Evolutionary conservation across 2,329 filamentous ascomycete species (phyloP).

Genomic region (Claviceps spartinae): DNA sequence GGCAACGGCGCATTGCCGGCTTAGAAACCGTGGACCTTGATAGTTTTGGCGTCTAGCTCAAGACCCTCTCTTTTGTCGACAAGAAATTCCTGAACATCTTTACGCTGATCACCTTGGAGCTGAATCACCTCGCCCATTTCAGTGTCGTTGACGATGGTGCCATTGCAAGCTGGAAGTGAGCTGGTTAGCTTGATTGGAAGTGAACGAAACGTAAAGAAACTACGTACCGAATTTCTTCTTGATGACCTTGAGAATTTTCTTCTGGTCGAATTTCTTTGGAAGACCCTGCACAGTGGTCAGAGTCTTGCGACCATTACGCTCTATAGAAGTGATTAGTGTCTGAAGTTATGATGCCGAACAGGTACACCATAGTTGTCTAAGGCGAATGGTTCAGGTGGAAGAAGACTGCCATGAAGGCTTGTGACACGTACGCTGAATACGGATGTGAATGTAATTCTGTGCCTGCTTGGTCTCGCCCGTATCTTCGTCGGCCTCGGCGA

Average conservation of each 20-base stretch:
- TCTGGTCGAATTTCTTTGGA: slow-evolving; percentile 97
- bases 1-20: slow-evolving; percentile 25
- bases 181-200: slow-evolving; percentile 1
- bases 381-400: not conserved
- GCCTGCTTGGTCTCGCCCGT: slow-evolving; percentile 89
- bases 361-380: not conserved
- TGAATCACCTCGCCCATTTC: slow-evolving; percentile 99
- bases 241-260: slow-evolving; percentile 99
- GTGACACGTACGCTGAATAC: slow-evolving; percentile 76
- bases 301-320: slow-evolving; percentile 99
- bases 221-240: slow-evolving; percentile 93
- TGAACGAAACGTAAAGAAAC: not conserved
- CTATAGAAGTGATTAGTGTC: slow-evolving; percentile 40
- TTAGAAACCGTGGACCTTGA: slow-evolving; percentile 63
- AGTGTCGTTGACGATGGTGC: slow-evolving; percentile 89
- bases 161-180: slow-evolving; percentile 73
- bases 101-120: slow-evolving; percentile 97
- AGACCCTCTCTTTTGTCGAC: slow-evolving; percentile 90
- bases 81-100: slow-evolving; percentile 96
- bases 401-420: not conserved
- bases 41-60: slow-evolving; percentile 88
- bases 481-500: slow-evolving; percentile 99
- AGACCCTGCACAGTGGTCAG: slow-evolving; percentile 98
- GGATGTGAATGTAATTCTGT: slow-evolving; percentile 98
- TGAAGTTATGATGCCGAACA: not conserved